Evolutionary conservation across 2,329 filamentous ascomycete species (phyloP).

Genomic region (Xylaria arbuscula): DNA sequence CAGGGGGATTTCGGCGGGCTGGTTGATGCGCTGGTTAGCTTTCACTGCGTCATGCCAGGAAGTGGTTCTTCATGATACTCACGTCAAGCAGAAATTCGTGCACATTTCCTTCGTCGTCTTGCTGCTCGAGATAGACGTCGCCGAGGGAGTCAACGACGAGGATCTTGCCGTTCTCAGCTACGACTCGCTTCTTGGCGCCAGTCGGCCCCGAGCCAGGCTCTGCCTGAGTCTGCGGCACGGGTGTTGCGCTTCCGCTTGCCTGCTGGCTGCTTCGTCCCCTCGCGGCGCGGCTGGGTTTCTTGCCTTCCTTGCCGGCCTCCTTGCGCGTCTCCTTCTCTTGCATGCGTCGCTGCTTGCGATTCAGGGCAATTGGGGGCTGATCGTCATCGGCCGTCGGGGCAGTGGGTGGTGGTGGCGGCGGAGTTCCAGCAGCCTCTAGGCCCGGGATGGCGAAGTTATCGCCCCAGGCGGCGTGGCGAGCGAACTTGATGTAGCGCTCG

Average conservation of each 20-base stretch:
- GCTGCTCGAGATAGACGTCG: conserved; percentile 94
- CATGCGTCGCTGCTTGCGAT: conserved; percentile 87
- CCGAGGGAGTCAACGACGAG: conserved; percentile 91
- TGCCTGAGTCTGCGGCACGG: conserved; percentile 62
- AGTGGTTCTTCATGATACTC: conserved; percentile 54
- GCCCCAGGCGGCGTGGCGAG: conserved; percentile 89
- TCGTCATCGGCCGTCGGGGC: conserved; percentile 60
- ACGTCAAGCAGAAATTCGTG: conserved; percentile 91
- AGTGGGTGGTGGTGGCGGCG: conserved; percentile 57
- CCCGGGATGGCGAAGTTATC: conserved; percentile 80
- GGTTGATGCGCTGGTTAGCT: conserved; percentile 27
- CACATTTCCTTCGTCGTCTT: conserved; percentile 84
- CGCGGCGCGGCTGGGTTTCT: conserved; percentile 53
- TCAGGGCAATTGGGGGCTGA: conserved; percentile 70
- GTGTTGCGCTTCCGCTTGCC: conserved; percentile 62
- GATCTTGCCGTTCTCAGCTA: conserved; percentile 94
- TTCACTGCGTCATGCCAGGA: not conserved
- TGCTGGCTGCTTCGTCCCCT: conserved; percentile 53
- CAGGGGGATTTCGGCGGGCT: conserved; percentile 81
- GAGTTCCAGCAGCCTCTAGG: conserved; percentile 62
- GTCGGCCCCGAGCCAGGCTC: conserved; percentile 68
- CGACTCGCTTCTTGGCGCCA: conserved; percentile 85
- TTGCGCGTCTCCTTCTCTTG: conserved; percentile 87
- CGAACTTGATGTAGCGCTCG: conserved; percentile 89
- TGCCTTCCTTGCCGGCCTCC: conserved; percentile 68